Evolutionary conservation across 495 filamentous ascomycete genomes (phyloP).

Genomic region (Penicillium verhagenii): DNA sequence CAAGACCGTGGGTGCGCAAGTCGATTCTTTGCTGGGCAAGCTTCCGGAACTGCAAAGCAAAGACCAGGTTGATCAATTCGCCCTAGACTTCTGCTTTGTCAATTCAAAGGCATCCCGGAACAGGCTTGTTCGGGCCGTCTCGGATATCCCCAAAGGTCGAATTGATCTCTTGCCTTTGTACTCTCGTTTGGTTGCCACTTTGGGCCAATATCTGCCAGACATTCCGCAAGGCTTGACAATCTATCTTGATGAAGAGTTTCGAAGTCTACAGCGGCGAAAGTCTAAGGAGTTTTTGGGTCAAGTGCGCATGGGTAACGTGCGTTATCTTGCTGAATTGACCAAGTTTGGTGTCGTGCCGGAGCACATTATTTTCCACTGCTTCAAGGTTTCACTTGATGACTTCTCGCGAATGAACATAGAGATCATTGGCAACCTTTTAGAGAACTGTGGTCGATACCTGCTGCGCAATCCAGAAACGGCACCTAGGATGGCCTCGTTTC

Average conservation of each 20-base stretch:
- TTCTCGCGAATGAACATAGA: slow-evolving; percentile 99
- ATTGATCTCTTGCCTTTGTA: slow-evolving; percentile 90
- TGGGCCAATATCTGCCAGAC: slow-evolving; percentile 91
- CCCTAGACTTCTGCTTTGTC: slow-evolving; percentile 95
- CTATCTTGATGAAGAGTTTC: slow-evolving; percentile 94
- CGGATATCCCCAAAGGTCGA: slow-evolving; percentile 91
- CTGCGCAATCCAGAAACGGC: slow-evolving; percentile 91
- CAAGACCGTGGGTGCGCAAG: slow-evolving; percentile 95
- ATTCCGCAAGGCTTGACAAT: slow-evolving; percentile 88
- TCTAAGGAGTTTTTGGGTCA: slow-evolving; percentile 96
- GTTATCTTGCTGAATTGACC: slow-evolving; percentile 94
- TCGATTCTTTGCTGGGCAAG: slow-evolving; percentile 84
- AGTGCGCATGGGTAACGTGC: slow-evolving; percentile 90
- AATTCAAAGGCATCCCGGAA: slow-evolving; percentile 98
- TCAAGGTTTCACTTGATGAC: slow-evolving; percentile 96
- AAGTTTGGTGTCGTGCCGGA: slow-evolving; percentile 98
- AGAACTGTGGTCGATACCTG: slow-evolving; percentile 95
- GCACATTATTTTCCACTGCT: slow-evolving; percentile 97
- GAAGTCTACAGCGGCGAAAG: slow-evolving; percentile 96
- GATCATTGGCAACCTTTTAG: slow-evolving; percentile 94
- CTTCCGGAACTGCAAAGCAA: slow-evolving; percentile 88
- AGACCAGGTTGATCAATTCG: slow-evolving; percentile 86
- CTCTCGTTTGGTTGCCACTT: slow-evolving; percentile 86
- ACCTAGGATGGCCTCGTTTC: slow-evolving; percentile 86
- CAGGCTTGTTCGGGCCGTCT: slow-evolving; percentile 85